Percentiles rank a stretch among this genome's conserved stretches.
These are phyloP conservation scores for Skeletonema tropicum DNA, from an alignment of 108 stramenopile genomes.

Conservation along the genomic window DNA sequence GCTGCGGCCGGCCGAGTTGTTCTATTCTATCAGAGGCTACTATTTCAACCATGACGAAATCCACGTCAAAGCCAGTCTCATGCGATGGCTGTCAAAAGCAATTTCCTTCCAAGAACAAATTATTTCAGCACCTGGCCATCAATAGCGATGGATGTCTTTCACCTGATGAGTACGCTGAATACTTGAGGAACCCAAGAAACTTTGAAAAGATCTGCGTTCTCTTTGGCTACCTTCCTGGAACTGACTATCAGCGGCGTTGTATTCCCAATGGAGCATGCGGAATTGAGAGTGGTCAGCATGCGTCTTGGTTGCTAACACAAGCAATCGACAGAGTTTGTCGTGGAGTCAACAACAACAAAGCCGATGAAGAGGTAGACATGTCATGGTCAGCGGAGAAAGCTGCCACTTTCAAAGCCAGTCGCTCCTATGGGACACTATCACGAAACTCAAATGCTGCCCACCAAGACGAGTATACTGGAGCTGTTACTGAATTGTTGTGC, in stretches of 20 bases:
- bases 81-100: conserved; percentile 63
- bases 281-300: conserved; percentile 58
- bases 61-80: conserved; percentile 5
- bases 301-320: conserved; percentile 58
- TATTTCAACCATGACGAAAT: neutral
- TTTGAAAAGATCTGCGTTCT: conserved; percentile 67
- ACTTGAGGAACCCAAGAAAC: conserved; percentile 47
- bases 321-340: conserved; percentile 54
- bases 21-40: too few relatives aligned
- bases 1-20: too few relatives aligned
- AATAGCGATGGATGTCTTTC: conserved; percentile 66
- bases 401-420: conserved; percentile 54
- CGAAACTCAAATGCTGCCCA: conserved; percentile 48
- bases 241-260: conserved; percentile 23
- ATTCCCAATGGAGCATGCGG: conserved; percentile 10
- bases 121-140: conserved; percentile 72
- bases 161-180: conserved; percentile 57
- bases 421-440: conserved; percentile 67
- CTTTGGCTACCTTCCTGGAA: conserved; percentile 71
- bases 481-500: conserved; percentile 74
- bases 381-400: conserved; percentile 16
- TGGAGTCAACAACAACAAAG: conserved; percentile 14
- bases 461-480: conserved; percentile 76
- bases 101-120: conserved; percentile 66
- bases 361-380: conserved; percentile 9